Evolutionary conservation across 139 green algal species (phyloP), one percentile per base, ranked within the genome.

Genomic region (Mesotaenium endlicherianum): DNA sequence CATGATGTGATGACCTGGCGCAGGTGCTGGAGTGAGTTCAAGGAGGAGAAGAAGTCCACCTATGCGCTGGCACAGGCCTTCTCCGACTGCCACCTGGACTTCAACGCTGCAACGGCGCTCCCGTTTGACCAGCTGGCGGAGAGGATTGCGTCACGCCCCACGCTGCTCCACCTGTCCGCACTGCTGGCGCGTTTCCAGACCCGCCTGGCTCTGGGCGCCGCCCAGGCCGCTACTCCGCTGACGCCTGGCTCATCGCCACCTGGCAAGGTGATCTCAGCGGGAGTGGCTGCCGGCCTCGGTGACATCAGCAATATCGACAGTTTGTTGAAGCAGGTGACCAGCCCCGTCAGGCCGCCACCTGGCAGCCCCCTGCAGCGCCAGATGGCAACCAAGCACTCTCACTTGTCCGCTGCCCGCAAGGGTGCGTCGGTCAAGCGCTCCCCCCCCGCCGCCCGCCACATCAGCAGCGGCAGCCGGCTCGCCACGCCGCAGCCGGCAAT

Each of bases 91-190:
- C 59, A 78, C 39, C 31, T 84, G 17, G 50, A 20, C 47, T n/a
- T 20, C 45, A 34, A 36, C 16, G n/a, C 16, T 16, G 14, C 47
- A 45, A 67, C 31, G 42, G 11, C 14, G 11, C 58, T 84, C 20
- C 77, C 77, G 43, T 84, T 84, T 14, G 64, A 80, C 17, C 55
- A 31, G 17, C 11, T 84, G 59, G 77, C 77, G 36, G 77, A 30
- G 42, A 38, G 59, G 20, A 84, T 84, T 14, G 40, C 70, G 43
- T 77, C 77, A 17, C 59, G 59, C 20, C 16, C 36, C 6, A 81
- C 77, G 5, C 59, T 84, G 3, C 20, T 11, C 17, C 59, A 59
- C 31, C 30, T 55, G 17, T 31, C 53, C 17, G 77, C 58, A 5
- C 38, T 84, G 2, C 77, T 84, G 20, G 30, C 26, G 31, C 44